Evolutionary conservation across 2,329 filamentous ascomycete species (phyloP), one percentile per base, ranked within the genome.

Genomic region (Acephala macrosclerotiorum): DNA sequence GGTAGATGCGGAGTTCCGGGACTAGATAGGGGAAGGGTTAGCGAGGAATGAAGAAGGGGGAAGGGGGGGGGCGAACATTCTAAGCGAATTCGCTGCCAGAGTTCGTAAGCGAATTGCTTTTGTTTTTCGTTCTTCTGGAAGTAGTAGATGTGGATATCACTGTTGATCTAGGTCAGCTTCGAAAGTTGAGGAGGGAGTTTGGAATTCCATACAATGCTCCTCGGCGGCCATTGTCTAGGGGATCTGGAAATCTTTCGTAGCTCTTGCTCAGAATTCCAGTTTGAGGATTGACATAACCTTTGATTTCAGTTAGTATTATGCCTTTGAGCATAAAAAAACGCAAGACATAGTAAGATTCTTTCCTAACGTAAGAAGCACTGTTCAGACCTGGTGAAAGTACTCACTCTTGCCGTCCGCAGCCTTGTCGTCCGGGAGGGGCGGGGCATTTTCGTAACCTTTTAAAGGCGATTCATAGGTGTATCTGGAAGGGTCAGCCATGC

Each of bases 141-240:
- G 78, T 93, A 92, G 79, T 97, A 97, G 72, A 97, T 89, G 78
- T 97, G 94, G 18, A 96, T 79, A 75, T 97, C 94, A 70, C 49
- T 53, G 49, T 86, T 89, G 35, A 14, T 18, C 25, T 1, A 5
- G 12, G 5, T n/a, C 42, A 22, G n/a, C 12, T n/a, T 18, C 9
- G 20, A 40, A 9, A 45, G 12, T 20, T 20, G 36, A 22, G 18
- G 35, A 14, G 56, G 29, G 36, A 12, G 1, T 9, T 38, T 47
- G 20, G 14, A 14, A 20, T 36, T 22, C 18, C 29, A 12, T 68
- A 89, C 86, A 97, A 97, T 12, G 89, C 94, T 42, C 91, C 92
- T 6, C 87, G 84, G 1, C 75, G 77, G 2, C 85, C 88, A 65
- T 90, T 91, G 53, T 87, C 82, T 36, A 96, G 81, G 0, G 93